Evolutionary conservation across 108 stramenopile species (phyloP).

Genomic region (Craspedostauros australis): DNA sequence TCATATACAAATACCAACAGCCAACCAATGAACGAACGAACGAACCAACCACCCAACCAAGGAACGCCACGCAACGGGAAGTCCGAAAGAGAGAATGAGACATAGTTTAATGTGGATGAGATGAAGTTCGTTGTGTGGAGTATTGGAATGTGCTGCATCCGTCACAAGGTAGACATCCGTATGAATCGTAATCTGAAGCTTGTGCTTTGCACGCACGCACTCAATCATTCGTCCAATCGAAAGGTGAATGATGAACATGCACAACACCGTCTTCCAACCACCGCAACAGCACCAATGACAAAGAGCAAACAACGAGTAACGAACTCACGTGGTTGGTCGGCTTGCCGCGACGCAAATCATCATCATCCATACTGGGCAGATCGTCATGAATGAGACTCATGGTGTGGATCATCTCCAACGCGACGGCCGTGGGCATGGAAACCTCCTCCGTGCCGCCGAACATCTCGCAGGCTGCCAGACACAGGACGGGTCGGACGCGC

Average conservation of each 20-base stretch:
- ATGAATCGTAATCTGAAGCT: not conserved
- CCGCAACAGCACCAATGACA: not conserved
- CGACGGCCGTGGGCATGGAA: slow-evolving; percentile 92
- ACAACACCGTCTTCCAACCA: not conserved
- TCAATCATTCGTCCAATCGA: not conserved
- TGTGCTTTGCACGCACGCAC: not conserved
- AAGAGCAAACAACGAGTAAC: not conserved
- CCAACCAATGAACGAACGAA: too few relatives aligned
- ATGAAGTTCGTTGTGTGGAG: too few relatives aligned
- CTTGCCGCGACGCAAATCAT: slow-evolving; percentile 89
- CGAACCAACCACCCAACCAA: too few relatives aligned
- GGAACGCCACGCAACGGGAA: too few relatives aligned
- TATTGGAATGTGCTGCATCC: too few relatives aligned
- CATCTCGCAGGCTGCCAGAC: slow-evolving; percentile 92
- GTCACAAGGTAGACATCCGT: too few relatives aligned
- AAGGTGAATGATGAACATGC: not conserved
- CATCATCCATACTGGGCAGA: slow-evolving; percentile 94
- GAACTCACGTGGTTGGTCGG: slow-evolving; percentile 87
- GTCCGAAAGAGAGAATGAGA: too few relatives aligned
- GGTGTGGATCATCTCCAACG: slow-evolving; percentile 96
- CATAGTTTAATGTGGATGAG: too few relatives aligned
- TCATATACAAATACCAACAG: too few relatives aligned
- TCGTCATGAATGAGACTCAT: slow-evolving; percentile 98
- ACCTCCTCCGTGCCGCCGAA: slow-evolving; percentile 67
- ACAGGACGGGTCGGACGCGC: slow-evolving; percentile 90